Evolutionary conservation across 2,329 filamentous ascomycete genomes (phyloP), one percentile per base, ranked within the genome.

Genomic region (Trichoderma atroviride): DNA sequence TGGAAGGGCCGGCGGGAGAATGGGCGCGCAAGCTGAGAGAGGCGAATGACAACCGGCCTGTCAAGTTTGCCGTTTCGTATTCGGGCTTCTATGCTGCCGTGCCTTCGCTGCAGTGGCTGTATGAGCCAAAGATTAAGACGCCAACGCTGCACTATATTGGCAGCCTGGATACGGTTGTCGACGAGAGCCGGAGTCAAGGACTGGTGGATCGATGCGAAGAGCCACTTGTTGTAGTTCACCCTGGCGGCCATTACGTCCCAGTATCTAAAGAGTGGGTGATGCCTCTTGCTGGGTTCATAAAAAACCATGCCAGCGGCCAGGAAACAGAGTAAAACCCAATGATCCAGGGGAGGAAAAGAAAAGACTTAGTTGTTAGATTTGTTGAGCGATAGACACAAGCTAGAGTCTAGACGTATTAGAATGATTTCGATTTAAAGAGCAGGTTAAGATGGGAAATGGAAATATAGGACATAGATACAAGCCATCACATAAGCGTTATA

Each of bases 241-340:
- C 95, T 1, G 95, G 95, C 9, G 94, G 94, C 0, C 95, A 98
- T 79, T 94, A 97, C 76, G 87, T 97, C 75, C 95, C 95, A 0
- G 89, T 93, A 70, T 88, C 90, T 73, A 93, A 91, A 82, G 91
- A 94, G 73, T 96, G 91, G 86, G 88, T 91, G 24, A 90, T 91
- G 83, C 91, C 91, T 37, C 80, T 96, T 72, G 89, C 91, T 5
- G 88, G 85, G 0, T 97, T 94, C 76, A 88, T 96, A 68, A 82
- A 79, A 74, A 78, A 81, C 63, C 76, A 82, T 61, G 74, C 74
- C 70, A 78, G 55, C 74, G 78, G 0, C 71, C 74, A 31, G 4
- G 63, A 50, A 37, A 35, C 31, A 59, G 16, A 27, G 11, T 40
- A 59, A 43, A 24, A n/a, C 9, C 4, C 16, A 14, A 59, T 68